Conservation (phyloP, 2,329 filamentous ascomycete species). For the Penicillium sp. region DNA sequence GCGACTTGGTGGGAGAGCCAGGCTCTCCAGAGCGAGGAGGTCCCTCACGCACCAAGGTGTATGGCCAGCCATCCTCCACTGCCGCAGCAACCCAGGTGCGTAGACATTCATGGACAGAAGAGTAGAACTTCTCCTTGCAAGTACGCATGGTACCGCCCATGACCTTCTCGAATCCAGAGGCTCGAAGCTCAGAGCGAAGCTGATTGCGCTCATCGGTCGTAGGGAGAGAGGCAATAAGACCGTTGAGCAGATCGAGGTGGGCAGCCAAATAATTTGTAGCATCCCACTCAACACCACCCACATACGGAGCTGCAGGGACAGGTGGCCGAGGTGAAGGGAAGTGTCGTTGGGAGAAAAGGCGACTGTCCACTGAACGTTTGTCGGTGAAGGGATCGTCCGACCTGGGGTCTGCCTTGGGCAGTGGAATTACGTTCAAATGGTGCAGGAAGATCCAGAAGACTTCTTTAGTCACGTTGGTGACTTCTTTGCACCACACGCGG, state of each 20-base stretch:
- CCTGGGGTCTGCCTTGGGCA: constrained; percentile 33
- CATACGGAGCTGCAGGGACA: constrained; percentile 90
- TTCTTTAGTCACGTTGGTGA: constrained; percentile 90
- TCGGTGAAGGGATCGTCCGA: constrained; percentile 33
- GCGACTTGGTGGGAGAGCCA: constrained; percentile 46
- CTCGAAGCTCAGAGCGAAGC: constrained; percentile 73
- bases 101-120: constrained; percentile 82
- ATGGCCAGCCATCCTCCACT: constrained; percentile 83
- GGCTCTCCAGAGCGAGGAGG: constrained; percentile 40
- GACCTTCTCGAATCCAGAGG: constrained; percentile 87
- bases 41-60: constrained; percentile 68
- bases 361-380: constrained; percentile 14
- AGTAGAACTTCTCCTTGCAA: constrained; percentile 98
- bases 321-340: constrained; percentile 87
- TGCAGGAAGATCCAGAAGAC: constrained; percentile 99
- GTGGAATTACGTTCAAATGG: constrained; percentile 80
- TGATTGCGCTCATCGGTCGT: constrained; percentile 69
- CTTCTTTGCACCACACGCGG: constrained; percentile 90
- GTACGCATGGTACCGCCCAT: constrained; percentile 82
- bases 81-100: constrained; percentile 89
- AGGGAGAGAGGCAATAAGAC: constrained; percentile 78
- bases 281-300: constrained; percentile 97
- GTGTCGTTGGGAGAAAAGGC: constrained; percentile 54
- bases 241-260: constrained; percentile 90
- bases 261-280: constrained; percentile 94